Percentiles rank a stretch among this genome's conserved stretches.
These are phyloP conservation scores for Saxophila tyrrhenica DNA, from an alignment of 495 filamentous ascomycete species.

Conservation along the genomic window DNA sequence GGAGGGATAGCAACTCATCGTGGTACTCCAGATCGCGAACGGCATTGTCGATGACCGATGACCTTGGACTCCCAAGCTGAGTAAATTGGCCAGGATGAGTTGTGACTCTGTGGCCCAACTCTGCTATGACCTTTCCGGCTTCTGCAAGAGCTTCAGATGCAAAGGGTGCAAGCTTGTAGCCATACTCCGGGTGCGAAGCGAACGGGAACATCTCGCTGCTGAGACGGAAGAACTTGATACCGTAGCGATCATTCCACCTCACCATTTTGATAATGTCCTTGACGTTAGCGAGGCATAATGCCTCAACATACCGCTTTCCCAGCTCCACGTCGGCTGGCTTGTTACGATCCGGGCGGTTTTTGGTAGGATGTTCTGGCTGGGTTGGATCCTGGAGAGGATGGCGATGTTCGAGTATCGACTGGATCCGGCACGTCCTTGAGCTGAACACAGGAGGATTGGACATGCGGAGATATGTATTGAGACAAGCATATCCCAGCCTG, in stretches of 20 bases:
- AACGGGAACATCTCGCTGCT: slow-evolving; percentile 97
- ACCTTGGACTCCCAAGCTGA: slow-evolving; percentile 70
- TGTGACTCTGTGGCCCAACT: slow-evolving; percentile 75
- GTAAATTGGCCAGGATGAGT: slow-evolving; percentile 88
- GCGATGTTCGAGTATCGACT: slow-evolving; percentile 80
- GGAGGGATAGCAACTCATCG: slow-evolving; percentile 68
- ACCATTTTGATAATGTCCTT: slow-evolving; percentile 75
- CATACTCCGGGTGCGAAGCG: slow-evolving; percentile 75
- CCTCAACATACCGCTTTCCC: slow-evolving; percentile 63
- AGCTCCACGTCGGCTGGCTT: slow-evolving; percentile 49
- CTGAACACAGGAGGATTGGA: slow-evolving; percentile 81
- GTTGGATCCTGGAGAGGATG: slow-evolving; percentile 65
- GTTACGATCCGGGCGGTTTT: slow-evolving; percentile 68
- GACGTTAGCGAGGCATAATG: slow-evolving; percentile 70
- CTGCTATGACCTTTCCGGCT: slow-evolving; percentile 63
- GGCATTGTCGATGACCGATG: slow-evolving; percentile 61
- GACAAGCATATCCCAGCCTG: slow-evolving; percentile 74
- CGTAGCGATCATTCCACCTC: slow-evolving; percentile 86
- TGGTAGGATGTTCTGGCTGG: slow-evolving; percentile 64
- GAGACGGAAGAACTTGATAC: slow-evolving; percentile 84
- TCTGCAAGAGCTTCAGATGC: slow-evolving; percentile 67
- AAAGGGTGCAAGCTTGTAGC: slow-evolving; percentile 79
- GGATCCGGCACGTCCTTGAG: slow-evolving; percentile 83
- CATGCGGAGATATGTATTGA: slow-evolving; percentile 84
- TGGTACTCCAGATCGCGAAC: slow-evolving; percentile 83